Conservation (phyloP, 2,329 filamentous ascomycete genomes). For the Coniosporium tulheliwenetii region DNA sequence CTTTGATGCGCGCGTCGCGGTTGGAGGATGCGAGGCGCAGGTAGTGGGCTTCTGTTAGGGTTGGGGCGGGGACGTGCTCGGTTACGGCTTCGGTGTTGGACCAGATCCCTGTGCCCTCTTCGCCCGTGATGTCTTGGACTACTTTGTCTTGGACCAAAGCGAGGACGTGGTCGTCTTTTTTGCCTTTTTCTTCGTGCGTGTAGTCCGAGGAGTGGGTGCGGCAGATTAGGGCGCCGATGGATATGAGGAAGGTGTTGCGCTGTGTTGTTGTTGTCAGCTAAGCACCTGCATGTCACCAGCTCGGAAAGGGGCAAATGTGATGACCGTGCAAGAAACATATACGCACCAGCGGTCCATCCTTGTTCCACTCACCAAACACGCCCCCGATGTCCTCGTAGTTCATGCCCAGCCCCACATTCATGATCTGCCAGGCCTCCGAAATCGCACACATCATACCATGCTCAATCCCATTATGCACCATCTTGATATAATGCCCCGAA, state of each 20-base stretch:
- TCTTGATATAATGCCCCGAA: conserved; percentile 58
- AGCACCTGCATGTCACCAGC: background rate
- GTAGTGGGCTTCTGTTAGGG: conserved; percentile 46
- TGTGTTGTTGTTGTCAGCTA: conserved; percentile 7
- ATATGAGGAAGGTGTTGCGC: conserved; percentile 44
- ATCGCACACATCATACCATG: conserved; percentile 54
- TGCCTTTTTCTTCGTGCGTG: conserved; percentile 7
- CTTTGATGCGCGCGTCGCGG: conserved; percentile 36
- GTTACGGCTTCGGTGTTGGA: conserved; percentile 44
- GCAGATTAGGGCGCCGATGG: conserved; percentile 47
- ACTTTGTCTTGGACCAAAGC: conserved; percentile 53
- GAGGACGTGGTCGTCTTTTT: conserved; percentile 31
- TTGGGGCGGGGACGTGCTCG: conserved; percentile 48
- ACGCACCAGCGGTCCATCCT: conserved; percentile 36
- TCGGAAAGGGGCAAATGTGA: background rate
- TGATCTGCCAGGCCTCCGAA: conserved; percentile 49
- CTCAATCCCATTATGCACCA: conserved; percentile 63
- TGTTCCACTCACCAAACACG: conserved; percentile 45
- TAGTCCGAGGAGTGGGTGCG: conserved; percentile 29
- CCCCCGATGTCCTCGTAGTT: conserved; percentile 43
- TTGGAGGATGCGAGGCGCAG: conserved; percentile 49
- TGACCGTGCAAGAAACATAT: background rate
- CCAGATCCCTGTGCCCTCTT: conserved; percentile 54
- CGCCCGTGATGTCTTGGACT: conserved; percentile 50
- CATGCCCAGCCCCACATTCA: conserved; percentile 43